Conservation (phyloP, 805 yeast species). For the Maudiozyma serrabonitensis region DNA sequence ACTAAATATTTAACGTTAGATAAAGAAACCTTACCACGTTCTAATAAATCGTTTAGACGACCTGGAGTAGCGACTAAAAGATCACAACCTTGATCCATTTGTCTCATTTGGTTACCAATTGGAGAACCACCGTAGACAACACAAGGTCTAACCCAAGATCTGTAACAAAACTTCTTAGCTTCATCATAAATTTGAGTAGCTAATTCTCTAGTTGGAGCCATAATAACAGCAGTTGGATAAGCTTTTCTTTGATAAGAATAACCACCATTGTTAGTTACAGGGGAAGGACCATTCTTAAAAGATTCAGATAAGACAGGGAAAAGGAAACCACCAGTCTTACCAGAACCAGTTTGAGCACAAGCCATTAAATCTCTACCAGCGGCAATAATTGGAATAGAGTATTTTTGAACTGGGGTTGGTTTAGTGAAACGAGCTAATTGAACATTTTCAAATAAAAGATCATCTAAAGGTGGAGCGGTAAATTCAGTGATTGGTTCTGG, state of each 20-base stretch:
- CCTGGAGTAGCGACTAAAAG: conserved; percentile 98
- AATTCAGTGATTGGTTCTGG: conserved; percentile 89
- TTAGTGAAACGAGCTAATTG: conserved; percentile 79
- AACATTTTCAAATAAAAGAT: conserved; percentile 77
- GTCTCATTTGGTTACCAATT: conserved; percentile 76
- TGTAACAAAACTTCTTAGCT: conserved; percentile 88
- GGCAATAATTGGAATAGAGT: conserved; percentile 86
- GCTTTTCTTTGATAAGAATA: conserved; percentile 59
- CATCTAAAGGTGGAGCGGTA: conserved; percentile 87
- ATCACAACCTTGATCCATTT: conserved; percentile 89
- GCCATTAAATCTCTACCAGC: conserved; percentile 91
- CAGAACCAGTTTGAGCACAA: conserved; percentile 97
- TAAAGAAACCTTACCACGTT: conserved; percentile 88
- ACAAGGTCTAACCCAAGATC: conserved; percentile 96
- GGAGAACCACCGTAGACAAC: conserved; percentile 99
- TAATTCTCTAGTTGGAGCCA: conserved; percentile 99
- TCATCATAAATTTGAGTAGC: conserved; percentile 95
- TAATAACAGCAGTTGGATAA: conserved; percentile 85
- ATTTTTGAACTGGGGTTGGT: conserved; percentile 96
- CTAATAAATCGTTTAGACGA: conserved; percentile 90
- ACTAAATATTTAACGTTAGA: conserved; percentile 87
- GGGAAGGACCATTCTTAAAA: conserved; percentile 78
- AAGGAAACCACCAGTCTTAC: conserved; percentile 99
- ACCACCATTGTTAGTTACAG: conserved; percentile 33
- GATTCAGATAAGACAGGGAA: conserved; percentile 95